These are phyloP conservation scores for Erodium trifolium DNA, from an alignment of 441 rosid genomes.

Conservation along the genomic window DNA sequence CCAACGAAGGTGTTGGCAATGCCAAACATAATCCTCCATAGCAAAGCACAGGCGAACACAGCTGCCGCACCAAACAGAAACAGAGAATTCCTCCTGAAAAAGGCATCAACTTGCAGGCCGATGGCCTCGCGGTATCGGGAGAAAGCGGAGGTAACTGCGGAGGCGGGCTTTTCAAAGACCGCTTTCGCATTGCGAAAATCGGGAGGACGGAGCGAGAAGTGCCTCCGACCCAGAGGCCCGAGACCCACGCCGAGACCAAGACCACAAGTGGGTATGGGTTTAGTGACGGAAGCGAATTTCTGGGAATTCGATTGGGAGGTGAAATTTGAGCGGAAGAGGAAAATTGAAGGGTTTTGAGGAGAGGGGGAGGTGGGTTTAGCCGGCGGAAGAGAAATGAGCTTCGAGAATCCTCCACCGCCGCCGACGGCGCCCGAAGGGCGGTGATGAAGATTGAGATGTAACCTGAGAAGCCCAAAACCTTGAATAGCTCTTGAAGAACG, in stretches of 20 bases:
- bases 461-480: conserved; percentile 4
- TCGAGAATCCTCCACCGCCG: neutral
- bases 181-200: conserved; percentile 38
- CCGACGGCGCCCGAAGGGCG: neutral
- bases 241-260: conserved; percentile 4
- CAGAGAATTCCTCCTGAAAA: conserved; percentile 55
- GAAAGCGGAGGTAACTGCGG: conserved; percentile 41
- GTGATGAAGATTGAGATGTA: neutral
- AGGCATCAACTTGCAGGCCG: conserved; percentile 70
- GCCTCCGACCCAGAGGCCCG: conserved; percentile 34
- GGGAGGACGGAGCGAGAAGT: conserved; percentile 37
- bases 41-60: conserved; percentile 47
- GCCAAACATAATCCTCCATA: conserved; percentile 89
- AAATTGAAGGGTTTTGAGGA: neutral
- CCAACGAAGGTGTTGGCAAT: conserved; percentile 71
- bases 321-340: conserved; percentile 13
- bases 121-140: conserved; percentile 55
- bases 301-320: conserved; percentile 8
- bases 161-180: conserved; percentile 47
- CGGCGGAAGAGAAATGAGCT: neutral
- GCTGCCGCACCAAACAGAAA: conserved; percentile 60
- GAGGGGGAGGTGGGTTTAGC: neutral
- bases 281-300: conserved; percentile 3
- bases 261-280: conserved; percentile 11
- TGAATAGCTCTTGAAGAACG: neutral